Evolutionary conservation across 192 early-diverging fungal genomes (phyloP), one percentile per base, ranked within the genome.

Genomic region (Coemansia sp.): DNA sequence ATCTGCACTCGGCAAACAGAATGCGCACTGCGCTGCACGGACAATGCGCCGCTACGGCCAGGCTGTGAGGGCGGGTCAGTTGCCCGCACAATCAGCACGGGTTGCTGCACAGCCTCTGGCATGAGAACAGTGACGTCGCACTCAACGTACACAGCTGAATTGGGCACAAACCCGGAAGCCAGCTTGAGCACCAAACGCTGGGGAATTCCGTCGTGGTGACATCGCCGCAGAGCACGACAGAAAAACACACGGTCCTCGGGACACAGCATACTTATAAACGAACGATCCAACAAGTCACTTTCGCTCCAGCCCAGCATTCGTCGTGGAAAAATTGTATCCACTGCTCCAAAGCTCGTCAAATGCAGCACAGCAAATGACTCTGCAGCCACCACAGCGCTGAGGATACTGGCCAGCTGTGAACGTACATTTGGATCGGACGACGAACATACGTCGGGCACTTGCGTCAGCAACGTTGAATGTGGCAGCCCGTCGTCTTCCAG

Each of bases 61-160:
- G 52, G 23, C 7, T 4, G 27, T 3, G 52, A 24, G 23, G 52
- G 23, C 52, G 10, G 52, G 16, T 77, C 74, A 61, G 47, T 72
- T 54, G 69, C 66, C n/a, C 67, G 63, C 35, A 74, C 77, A 63
- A 79, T 53, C 12, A 79, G 71, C 64, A 79, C 77, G 18, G 68
- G 77, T 24, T 68, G 66, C 60, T 71, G 71, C 60, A 67, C 63
- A 39, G 67, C 50, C 49, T 79, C 77, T 39, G 77, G 77, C 64
- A 79, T 60, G 38, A 79, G 68, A n/a, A 79, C 65, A 12, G 77
- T 79, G 68, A 79, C 77, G 64, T 79, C 77, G 60, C 77, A 79
- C 26, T 60, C 68, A 23, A 79, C 14, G 38, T 67, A 70, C 24
- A 20, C 38, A 29, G 22, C 24, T 2, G 41, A 4, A 13, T 13